Conservation (phyloP, 2,329 filamentous ascomycete species). For the Lasiodiplodia gonubiensis region DNA sequence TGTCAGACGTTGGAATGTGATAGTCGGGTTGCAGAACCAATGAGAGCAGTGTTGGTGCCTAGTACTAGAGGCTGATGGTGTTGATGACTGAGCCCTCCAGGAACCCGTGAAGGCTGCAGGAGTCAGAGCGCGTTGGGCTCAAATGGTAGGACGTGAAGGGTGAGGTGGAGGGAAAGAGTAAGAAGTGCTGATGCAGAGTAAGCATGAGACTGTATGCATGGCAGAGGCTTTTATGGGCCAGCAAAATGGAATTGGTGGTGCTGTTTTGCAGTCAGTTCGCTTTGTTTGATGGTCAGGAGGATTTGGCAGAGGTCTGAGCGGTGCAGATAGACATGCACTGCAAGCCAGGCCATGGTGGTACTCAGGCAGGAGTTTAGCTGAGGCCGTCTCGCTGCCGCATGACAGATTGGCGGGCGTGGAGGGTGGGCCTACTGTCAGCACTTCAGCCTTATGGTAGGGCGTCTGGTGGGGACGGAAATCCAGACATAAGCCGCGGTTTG, state of each 20-base stretch:
- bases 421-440: slow-evolving; percentile 23
- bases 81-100: slow-evolving; percentile 3
- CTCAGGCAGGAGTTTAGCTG: slow-evolving; percentile 6
- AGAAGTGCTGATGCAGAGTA: slow-evolving; percentile 7
- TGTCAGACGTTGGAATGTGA: slow-evolving; percentile 3
- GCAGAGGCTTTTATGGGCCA: slow-evolving; percentile 14
- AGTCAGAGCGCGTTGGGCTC: not conserved
- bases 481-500: not conserved
- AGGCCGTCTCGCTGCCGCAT: slow-evolving; percentile 14
- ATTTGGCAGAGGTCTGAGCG: slow-evolving; percentile 22
- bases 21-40: not conserved
- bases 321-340: slow-evolving; percentile 22
- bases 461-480: not conserved
- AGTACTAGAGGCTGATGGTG: slow-evolving; percentile 8
- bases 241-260: slow-evolving; percentile 13
- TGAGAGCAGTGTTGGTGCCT: not conserved
- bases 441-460: slow-evolving; percentile 27
- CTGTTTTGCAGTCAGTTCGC: not conserved
- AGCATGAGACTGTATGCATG: slow-evolving; percentile 12
- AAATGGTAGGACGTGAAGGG: too few species aligned
- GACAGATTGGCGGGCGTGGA: slow-evolving; percentile 15
- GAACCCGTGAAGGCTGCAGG: not conserved
- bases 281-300: slow-evolving; percentile 23
- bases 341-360: slow-evolving; percentile 20
- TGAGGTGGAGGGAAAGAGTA: too few species aligned